Conservation (phyloP, 108 stramenopile genomes). For the Chaetoceros tenuissimus region DNA sequence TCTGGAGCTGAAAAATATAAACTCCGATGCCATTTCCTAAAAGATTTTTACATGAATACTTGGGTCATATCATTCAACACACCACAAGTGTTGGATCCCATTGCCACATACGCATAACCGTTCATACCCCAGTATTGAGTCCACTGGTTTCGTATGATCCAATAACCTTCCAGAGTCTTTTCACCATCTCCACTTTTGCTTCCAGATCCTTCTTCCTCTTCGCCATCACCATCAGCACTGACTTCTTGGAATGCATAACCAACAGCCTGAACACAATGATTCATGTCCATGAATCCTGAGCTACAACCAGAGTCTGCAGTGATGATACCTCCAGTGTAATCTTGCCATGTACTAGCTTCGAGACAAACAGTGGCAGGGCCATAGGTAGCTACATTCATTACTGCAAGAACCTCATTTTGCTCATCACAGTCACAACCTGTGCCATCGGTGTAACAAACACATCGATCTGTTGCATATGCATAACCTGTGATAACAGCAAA, state of each 20-base stretch:
- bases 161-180: conserved; percentile 59
- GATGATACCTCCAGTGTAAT: conserved; percentile 78
- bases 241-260: conserved; percentile 70
- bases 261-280: conserved; percentile 81
- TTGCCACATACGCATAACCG: conserved; percentile 81
- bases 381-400: conserved; percentile 72
- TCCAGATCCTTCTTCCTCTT: conserved; percentile 11
- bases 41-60: conserved; percentile 53
- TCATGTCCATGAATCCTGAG: conserved; percentile 67
- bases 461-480: conserved; percentile 80
- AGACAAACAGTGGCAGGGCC: conserved; percentile 82
- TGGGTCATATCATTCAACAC: conserved; percentile 86
- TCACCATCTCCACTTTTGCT: conserved; percentile 12
- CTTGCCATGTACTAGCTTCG: conserved; percentile 76
- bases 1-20: no score
- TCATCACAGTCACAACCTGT: conserved; percentile 75
- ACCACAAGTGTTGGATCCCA: conserved; percentile 86
- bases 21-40: no score
- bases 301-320: conserved; percentile 67
- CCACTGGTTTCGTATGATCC: conserved; percentile 90
- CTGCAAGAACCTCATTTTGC: conserved; percentile 72
- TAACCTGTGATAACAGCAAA: conserved; percentile 79
- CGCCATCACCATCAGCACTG: conserved; percentile 11
- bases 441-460: conserved; percentile 80
- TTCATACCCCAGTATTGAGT: conserved; percentile 69